Evolutionary conservation across 208 protist species (phyloP).

Genomic region (Endotrypanum monterogeii): DNA sequence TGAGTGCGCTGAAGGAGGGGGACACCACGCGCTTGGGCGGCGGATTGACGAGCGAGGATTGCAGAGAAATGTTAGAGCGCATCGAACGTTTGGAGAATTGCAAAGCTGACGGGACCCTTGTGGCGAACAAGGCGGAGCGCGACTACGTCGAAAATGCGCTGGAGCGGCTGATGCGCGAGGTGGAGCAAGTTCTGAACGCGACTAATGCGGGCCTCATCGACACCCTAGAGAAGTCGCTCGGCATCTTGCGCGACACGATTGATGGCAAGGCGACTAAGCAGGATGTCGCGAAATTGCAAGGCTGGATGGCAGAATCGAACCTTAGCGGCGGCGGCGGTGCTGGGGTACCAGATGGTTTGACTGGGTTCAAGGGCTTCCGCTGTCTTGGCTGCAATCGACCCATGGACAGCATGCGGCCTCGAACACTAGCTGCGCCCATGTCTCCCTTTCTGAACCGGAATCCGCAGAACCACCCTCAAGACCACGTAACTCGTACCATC

Average conservation of each 20-base stretch:
- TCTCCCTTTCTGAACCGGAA: conserved; percentile 75
- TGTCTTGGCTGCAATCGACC: conserved; percentile 88
- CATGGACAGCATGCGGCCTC: conserved; percentile 81
- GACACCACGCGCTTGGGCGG: conserved; percentile 11
- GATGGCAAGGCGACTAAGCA: conserved; percentile 88
- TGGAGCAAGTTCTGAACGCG: conserved; percentile 92
- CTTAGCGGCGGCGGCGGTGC: conserved; percentile 24
- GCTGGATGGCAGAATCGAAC: conserved; percentile 50
- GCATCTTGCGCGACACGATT: conserved; percentile 91
- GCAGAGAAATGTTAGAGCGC: conserved; percentile 54
- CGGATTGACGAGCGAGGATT: conserved; percentile 42
- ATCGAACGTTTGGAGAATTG: conserved; percentile 80
- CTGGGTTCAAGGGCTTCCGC: conserved; percentile 87
- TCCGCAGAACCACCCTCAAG: conserved; percentile 73
- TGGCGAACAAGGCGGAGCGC: conserved; percentile 91
- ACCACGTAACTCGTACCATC: conserved; percentile 66
- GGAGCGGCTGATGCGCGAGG: conserved; percentile 91
- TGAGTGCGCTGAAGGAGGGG: conserved; percentile 45
- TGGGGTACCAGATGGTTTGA: conserved; percentile 67
- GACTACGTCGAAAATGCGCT: conserved; percentile 93
- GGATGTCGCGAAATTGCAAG: conserved; percentile 78
- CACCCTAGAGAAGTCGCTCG: conserved; percentile 89
- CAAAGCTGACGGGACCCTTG: conserved; percentile 87
- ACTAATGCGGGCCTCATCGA: conserved; percentile 92
- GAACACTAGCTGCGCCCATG: conserved; percentile 56